Percentiles rank a stretch among this genome's conserved stretches.
Evolutionary conservation across 1,284 basidiomycete species (phyloP).

Genomic region (Ustilago curta): DNA sequence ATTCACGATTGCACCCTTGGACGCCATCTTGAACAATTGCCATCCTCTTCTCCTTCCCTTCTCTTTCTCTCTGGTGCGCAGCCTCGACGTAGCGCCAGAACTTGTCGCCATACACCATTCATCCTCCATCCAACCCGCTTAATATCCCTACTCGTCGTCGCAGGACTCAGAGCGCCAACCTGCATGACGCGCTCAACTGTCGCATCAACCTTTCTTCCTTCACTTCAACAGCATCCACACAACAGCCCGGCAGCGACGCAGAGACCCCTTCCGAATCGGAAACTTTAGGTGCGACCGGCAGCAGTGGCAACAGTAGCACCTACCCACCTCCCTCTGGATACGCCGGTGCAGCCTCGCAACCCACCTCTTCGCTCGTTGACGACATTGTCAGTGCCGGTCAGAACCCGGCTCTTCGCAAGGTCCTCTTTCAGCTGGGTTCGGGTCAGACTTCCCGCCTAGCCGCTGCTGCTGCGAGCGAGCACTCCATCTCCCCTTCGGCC

Average conservation of each 20-base stretch:
- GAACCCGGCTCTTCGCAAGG: slow-evolving; percentile 45
- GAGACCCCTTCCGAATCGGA: background rate
- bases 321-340: slow-evolving; percentile 20
- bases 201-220: slow-evolving; percentile 47
- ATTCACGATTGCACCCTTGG: background rate
- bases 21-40: background rate
- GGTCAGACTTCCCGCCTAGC: slow-evolving; percentile 29
- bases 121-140: slow-evolving; percentile 46
- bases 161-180: slow-evolving; percentile 53
- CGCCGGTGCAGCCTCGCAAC: slow-evolving; percentile 8
- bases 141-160: slow-evolving; percentile 52
- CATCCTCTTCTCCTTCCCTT: background rate
- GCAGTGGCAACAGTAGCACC: slow-evolving; percentile 25
- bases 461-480: slow-evolving; percentile 18
- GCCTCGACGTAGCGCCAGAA: slow-evolving; percentile 40
- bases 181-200: slow-evolving; percentile 56
- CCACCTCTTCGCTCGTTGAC: slow-evolving; percentile 19
- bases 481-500: slow-evolving; percentile 17
- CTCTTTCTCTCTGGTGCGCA: slow-evolving; percentile 32
- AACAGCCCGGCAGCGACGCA: background rate
- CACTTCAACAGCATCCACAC: slow-evolving; percentile 10
- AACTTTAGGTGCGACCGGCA: background rate
- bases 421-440: slow-evolving; percentile 51
- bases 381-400: slow-evolving; percentile 44
- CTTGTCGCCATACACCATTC: slow-evolving; percentile 28